These are phyloP conservation scores for Leptographium galeiforme DNA, from an alignment of 2,329 filamentous ascomycete species.

Conservation along the genomic window DNA sequence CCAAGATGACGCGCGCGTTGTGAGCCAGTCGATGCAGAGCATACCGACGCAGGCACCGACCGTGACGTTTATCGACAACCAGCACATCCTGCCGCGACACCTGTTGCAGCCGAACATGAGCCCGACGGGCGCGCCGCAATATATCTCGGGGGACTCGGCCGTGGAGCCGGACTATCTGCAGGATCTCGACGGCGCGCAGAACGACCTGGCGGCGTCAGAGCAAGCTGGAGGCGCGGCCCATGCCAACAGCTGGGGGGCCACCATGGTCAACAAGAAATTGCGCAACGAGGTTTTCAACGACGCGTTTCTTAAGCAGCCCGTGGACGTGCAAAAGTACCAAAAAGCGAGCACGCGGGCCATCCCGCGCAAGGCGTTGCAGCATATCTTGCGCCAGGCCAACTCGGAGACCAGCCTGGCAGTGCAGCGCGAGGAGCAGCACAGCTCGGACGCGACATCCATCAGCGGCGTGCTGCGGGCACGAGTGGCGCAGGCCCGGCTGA, in stretches of 20 bases:
- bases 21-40: slow-evolving; percentile 65
- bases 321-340: slow-evolving; percentile 67
- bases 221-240: slow-evolving; percentile 16
- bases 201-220: background rate
- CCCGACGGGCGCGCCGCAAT: background rate
- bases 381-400: slow-evolving; percentile 28
- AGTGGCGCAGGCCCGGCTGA: slow-evolving; percentile 2
- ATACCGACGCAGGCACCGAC: slow-evolving; percentile 59
- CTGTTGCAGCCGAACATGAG: slow-evolving; percentile 51
- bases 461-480: background rate
- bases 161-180: background rate
- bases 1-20: slow-evolving; percentile 23
- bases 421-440: slow-evolving; percentile 4
- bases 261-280: slow-evolving; percentile 75
- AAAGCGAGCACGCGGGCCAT: slow-evolving; percentile 56
- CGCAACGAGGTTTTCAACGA: slow-evolving; percentile 88
- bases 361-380: slow-evolving; percentile 35
- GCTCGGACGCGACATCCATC: background rate
- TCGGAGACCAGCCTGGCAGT: slow-evolving; percentile 27
- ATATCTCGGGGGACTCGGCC: background rate
- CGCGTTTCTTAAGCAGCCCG: slow-evolving; percentile 73
- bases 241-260: slow-evolving; percentile 73
- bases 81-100: slow-evolving; percentile 79
- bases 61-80: slow-evolving; percentile 87
- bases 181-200: background rate